phyloP scores from a whole-genome alignment of 352 stramenopile genomes.

The Globisporangium sylvaticum region DNA sequence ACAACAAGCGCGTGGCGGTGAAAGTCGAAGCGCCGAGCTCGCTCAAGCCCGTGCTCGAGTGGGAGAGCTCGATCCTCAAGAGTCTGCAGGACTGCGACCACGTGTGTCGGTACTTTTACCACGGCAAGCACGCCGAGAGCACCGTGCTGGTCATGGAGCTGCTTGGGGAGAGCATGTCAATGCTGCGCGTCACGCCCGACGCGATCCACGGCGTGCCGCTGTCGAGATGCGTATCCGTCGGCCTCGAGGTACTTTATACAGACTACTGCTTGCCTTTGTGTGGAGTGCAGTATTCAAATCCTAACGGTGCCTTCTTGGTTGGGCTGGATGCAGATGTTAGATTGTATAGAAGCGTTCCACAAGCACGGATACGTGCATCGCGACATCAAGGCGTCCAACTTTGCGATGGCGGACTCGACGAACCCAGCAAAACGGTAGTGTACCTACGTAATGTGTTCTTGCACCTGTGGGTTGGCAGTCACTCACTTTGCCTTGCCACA shows the following conservation, averaged over 20 bases:
- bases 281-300: neutral
- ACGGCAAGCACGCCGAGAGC: conserved; percentile 82
- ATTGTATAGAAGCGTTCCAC: conserved; percentile 86
- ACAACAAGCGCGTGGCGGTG: conserved; percentile 71
- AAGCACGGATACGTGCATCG: conserved; percentile 83
- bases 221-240: conserved; percentile 64
- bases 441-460: neutral
- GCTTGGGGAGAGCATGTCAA: conserved; percentile 86
- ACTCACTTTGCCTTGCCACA: neutral
- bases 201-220: conserved; percentile 76
- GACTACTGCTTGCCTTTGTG: neutral
- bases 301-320: neutral
- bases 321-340: conserved; percentile 53
- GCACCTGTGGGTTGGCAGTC: neutral
- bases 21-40: conserved; percentile 85
- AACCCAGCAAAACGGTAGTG: conserved; percentile 41
- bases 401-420: conserved; percentile 50
- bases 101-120: conserved; percentile 83
- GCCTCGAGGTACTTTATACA: conserved; percentile 37
- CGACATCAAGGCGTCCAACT: conserved; percentile 90
- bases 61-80: conserved; percentile 86
- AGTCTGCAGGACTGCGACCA: conserved; percentile 79
- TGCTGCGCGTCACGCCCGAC: conserved; percentile 76
- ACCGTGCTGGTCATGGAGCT: conserved; percentile 88
- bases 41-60: conserved; percentile 86